Conservation (phyloP, 2,329 filamentous ascomycete species). For the Talaromyces sp. region DNA sequence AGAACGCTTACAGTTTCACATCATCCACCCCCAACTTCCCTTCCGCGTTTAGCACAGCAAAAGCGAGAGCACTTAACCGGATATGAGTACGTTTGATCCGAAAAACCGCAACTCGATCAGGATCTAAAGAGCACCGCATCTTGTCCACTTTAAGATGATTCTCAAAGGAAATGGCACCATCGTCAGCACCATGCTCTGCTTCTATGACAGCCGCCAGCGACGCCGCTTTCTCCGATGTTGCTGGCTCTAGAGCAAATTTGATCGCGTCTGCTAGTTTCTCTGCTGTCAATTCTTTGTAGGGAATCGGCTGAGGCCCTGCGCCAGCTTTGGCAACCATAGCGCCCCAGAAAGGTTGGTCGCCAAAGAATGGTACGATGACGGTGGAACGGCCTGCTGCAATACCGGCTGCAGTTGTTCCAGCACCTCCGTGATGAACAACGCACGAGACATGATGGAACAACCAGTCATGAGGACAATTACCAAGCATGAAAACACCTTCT, state of each 20-base stretch:
- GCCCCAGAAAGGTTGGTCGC: conserved; percentile 81
- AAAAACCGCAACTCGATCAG: conserved; percentile 70
- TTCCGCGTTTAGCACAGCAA: conserved; percentile 12
- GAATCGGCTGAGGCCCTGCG: conserved; percentile 68
- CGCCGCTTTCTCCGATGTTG: conserved; percentile 55
- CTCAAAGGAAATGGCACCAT: conserved; percentile 65
- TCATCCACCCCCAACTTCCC: conserved; percentile 53
- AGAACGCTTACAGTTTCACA: conserved; percentile 62
- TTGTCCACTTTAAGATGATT: conserved; percentile 63
- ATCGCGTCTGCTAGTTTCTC: conserved; percentile 66
- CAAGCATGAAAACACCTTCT: conserved; percentile 75
- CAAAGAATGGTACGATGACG: conserved; percentile 81
- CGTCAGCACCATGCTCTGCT: conserved; percentile 51
- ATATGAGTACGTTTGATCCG: conserved; percentile 65
- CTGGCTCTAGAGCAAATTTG: conserved; percentile 56
- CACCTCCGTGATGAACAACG: conserved; percentile 84
- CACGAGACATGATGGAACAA: conserved; percentile 75
- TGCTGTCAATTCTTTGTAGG: conserved; percentile 64
- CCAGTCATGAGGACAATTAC: conserved; percentile 86
- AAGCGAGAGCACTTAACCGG: conserved; percentile 66
- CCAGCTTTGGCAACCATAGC: conserved; percentile 70
- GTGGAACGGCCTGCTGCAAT: conserved; percentile 77
- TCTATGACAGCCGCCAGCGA: conserved; percentile 62
- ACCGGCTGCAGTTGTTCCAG: conserved; percentile 84
- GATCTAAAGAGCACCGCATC: conserved; percentile 68